Conservation (phyloP, 306 rosid genomes). For the Cyclanthera cordifolia region DNA sequence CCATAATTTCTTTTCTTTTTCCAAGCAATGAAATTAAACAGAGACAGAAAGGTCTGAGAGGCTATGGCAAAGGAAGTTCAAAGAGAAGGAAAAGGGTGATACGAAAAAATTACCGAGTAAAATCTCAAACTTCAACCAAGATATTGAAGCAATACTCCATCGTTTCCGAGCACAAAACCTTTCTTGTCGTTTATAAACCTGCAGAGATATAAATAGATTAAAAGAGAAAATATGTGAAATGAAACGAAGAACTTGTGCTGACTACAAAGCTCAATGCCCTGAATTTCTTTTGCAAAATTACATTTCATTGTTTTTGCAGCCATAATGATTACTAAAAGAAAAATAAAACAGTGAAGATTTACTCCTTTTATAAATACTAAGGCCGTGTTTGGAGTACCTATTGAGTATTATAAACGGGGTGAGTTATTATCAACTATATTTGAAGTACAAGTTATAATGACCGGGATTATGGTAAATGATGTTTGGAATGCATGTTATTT, state of each 20-base stretch:
- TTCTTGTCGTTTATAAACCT: conserved; percentile 74
- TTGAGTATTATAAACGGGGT: too few relatives aligned
- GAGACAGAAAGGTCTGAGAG: not conserved
- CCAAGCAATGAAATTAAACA: not conserved
- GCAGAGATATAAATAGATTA: conserved; percentile 15
- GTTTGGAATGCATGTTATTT: too few relatives aligned
- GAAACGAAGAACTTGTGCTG: not conserved
- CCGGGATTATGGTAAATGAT: too few relatives aligned
- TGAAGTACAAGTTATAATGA: too few relatives aligned
- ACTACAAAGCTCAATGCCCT: not conserved
- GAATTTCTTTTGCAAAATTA: not conserved
- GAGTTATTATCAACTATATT: too few relatives aligned
- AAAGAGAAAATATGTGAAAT: not conserved
- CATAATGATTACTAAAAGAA: not conserved
- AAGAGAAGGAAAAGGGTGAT: not conserved
- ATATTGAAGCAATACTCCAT: conserved; percentile 89
- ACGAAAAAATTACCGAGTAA: conserved; percentile 30
- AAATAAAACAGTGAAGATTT: not conserved
- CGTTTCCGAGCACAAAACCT: conserved; percentile 92
- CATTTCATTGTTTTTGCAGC: not conserved
- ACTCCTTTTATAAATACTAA: not conserved
- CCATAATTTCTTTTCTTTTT: not conserved
- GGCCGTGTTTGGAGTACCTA: too few relatives aligned
- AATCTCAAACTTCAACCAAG: conserved; percentile 50
- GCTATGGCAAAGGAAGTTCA: not conserved